Percentiles rank a stretch among this genome's conserved stretches.
phyloP scores from a whole-genome alignment of 306 rosid genomes.

The Ormosia semicastrata region DNA sequence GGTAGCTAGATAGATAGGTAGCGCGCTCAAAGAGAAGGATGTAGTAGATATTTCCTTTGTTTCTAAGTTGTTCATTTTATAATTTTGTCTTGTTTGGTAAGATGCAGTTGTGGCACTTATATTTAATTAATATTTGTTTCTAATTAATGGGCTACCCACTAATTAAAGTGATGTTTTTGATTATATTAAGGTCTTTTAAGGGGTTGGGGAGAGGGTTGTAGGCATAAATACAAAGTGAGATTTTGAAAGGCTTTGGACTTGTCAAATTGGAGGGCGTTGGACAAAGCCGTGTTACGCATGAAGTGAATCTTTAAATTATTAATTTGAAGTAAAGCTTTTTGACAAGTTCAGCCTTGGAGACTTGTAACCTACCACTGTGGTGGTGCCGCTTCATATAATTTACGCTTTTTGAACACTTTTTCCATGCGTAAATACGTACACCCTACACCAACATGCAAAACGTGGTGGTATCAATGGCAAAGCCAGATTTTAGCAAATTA shows the following conservation, averaged over 20 bases:
- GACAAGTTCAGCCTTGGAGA: not conserved
- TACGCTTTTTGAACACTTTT: not conserved
- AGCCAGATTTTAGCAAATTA: not conserved
- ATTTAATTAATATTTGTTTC: not conserved
- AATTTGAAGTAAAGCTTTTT: not conserved
- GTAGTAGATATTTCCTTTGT: not conserved
- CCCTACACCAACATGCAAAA: conserved; percentile 11
- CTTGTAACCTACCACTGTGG: not conserved
- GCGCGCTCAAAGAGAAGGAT: not conserved
- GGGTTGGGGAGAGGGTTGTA: not conserved
- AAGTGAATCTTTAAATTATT: not conserved
- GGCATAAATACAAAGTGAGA: not conserved
- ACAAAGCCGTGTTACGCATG: conserved; percentile 13
- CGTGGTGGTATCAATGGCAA: not conserved
- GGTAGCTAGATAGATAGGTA: not conserved
- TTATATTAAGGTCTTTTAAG: not conserved
- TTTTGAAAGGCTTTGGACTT: not conserved
- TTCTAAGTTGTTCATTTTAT: not conserved
- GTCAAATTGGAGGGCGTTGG: not conserved
- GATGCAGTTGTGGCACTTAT: not conserved
- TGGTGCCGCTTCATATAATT: not conserved
- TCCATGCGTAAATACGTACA: not conserved
- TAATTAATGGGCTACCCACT: not conserved
- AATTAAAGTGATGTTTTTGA: not conserved
- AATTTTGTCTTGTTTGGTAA: not conserved